A percentile compares a stretch with the other conserved stretches of the same genome.
Conservation (phyloP, 2,329 filamentous ascomycete genomes). For the Grosmannia huntii region DNA sequence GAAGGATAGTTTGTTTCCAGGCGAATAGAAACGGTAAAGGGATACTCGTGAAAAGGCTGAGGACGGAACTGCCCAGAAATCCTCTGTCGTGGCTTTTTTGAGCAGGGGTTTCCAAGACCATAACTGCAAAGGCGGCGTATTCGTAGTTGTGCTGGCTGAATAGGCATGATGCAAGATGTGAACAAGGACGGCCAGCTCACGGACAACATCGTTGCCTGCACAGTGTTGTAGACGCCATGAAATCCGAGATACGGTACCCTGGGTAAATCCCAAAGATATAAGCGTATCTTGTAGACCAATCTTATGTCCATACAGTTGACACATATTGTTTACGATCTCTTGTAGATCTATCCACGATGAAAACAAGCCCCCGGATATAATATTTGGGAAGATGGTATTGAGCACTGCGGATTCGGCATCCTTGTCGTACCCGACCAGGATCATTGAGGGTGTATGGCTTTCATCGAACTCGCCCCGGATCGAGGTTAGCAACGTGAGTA, state of each 20-base stretch:
- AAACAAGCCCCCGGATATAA: background rate
- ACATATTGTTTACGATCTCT: background rate
- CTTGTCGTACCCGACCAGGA: background rate
- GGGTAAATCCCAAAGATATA: background rate
- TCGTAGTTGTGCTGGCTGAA: background rate
- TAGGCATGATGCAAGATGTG: background rate
- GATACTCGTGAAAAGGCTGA: background rate
- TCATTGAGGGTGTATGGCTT: background rate
- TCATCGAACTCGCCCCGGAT: background rate
- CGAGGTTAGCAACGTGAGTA: background rate
- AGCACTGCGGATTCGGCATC: background rate
- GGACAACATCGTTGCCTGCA: constrained; percentile 1
- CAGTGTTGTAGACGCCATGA: background rate
- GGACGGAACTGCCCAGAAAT: background rate
- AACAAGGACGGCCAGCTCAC: background rate
- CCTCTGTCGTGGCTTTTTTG: background rate
- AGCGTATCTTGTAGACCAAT: background rate
- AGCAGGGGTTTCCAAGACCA: background rate
- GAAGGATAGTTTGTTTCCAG: background rate
- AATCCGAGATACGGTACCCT: background rate
- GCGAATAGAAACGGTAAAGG: background rate
- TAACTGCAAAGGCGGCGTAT: background rate
- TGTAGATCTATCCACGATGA: background rate
- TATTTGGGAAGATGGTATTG: background rate
- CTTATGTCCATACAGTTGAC: background rate